Evolutionary conservation across 768 basidiomycete genomes (phyloP).

Genomic region (Trametes gibbosa): DNA sequence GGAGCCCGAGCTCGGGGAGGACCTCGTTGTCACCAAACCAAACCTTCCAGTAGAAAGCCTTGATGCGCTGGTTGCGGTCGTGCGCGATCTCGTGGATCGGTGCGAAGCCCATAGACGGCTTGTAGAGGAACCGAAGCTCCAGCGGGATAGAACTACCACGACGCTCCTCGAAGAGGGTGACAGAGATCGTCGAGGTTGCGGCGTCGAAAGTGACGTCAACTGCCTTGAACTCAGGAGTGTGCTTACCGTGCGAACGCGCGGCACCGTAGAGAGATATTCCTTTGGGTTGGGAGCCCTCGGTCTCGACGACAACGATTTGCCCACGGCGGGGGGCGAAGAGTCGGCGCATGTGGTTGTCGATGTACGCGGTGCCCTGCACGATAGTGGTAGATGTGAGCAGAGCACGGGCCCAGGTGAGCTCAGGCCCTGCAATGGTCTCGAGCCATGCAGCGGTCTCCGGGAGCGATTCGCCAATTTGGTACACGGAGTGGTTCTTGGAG

Average conservation of each 20-base stretch:
- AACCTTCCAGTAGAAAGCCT: conserved; percentile 96
- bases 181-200: conserved; percentile 53
- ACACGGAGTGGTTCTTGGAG: conserved; percentile 43
- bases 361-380: conserved; percentile 81
- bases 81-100: conserved; percentile 89
- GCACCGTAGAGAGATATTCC: conserved; percentile 72
- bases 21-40: conserved; percentile 90
- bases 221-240: conserved; percentile 77
- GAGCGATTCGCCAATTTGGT: conserved; percentile 46
- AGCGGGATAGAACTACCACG: conserved; percentile 75
- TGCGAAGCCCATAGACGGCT: conserved; percentile 82
- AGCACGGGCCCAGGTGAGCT: conserved; percentile 84
- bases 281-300: conserved; percentile 42
- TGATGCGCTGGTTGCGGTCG: conserved; percentile 86
- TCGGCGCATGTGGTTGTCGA: conserved; percentile 87
- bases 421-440: conserved; percentile 76
- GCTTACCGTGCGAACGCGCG: conserved; percentile 75
- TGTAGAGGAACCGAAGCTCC: conserved; percentile 77
- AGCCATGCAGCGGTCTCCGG: conserved; percentile 78
- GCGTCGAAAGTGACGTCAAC: conserved; percentile 65
- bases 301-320: conserved; percentile 70
- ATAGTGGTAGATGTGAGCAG: conserved; percentile 78
- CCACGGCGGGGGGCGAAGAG: conserved; percentile 77
- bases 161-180: conserved; percentile 85
- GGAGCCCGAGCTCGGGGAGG: conserved; percentile 76